Base-by-base conservation (phyloP, 2,329 filamentous ascomycete genomes). In the Didymella pinodella region DNA sequence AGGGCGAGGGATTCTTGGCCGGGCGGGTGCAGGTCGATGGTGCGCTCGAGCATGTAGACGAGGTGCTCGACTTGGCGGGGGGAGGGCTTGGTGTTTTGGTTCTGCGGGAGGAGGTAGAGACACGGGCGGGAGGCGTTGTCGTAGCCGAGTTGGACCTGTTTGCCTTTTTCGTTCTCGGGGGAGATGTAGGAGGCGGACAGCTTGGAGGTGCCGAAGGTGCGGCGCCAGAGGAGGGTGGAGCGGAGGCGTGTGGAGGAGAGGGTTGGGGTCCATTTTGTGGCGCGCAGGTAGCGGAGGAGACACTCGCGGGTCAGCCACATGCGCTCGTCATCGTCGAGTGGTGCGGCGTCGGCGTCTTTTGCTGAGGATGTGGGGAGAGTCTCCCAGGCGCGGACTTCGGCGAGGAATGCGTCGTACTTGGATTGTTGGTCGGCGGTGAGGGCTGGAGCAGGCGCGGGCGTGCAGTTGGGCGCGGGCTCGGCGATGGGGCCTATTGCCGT, bases 241-340 rank as follows among this genome's bases (percentile, higher is more conserved):
- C 89, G 87, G 40, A 98, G 79, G n/a, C 95, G 90, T 74, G 89
- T 90, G 66, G 89, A 85, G 8, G 95, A 88, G 47, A 94, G 88
- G 43, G 86, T 80, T 48, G 90, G 84, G 66, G 88, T 84, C 76
- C 95, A 99, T 79, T 96, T 97, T 36, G 92, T 93, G 20, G 95
- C 95, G 59, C 94, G 90, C 29, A 99, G 88, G 76, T 97, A 99
- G 67, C 95, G 90, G 40, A 97, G 84, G 16, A 99, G 84, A 75
- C 94, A 98, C 76, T 99, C 95, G 65, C 88, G 87, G 12, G 93
- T 97, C 66, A 99, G 85, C 88, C 92, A 99, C 80, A 95, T 87
- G 72, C 87, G 90, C 79, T 99, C 95, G 49, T 83, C 80, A 58
- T 96, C 92, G 49, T 87, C 88, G 58, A 98, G 80, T 2, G 91